phyloP scores from a whole-genome alignment of 2,329 filamentous ascomycete species.

The Trichoderma koningii region DNA sequence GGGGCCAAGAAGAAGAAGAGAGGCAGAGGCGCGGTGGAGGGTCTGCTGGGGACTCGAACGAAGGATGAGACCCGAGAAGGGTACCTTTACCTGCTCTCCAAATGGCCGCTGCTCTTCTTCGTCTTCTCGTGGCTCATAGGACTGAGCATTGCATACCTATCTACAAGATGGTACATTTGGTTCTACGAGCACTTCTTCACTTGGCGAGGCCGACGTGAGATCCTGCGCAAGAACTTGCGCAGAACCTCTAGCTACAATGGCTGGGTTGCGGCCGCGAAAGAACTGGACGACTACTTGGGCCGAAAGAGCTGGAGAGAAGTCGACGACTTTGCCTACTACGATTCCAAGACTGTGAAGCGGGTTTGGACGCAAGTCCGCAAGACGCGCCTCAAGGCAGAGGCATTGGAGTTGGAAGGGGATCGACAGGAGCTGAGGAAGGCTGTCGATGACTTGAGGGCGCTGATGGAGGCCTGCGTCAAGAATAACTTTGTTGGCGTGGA shows the following conservation, averaged over 20 bases:
- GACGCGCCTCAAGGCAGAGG: conserved; percentile 61
- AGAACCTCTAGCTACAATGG: conserved; percentile 74
- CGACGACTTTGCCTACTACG: conserved; percentile 82
- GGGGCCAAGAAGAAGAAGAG: conserved; percentile 44
- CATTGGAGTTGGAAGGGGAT: conserved; percentile 46
- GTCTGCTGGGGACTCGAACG: conserved; percentile 58
- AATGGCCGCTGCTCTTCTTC: conserved; percentile 85
- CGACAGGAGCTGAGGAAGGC: conserved; percentile 50
- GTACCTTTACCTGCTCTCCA: conserved; percentile 82
- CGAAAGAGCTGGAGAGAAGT: conserved; percentile 79
- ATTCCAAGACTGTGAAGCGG: conserved; percentile 77
- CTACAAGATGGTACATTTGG: conserved; percentile 86
- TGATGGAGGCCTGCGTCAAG: conserved; percentile 91
- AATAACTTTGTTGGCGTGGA: conserved; percentile 97
- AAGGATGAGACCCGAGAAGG: conserved; percentile 95
- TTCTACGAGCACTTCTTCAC: conserved; percentile 88
- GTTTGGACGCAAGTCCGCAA: conserved; percentile 75
- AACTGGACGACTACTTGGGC: conserved; percentile 78
- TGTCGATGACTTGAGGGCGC: conserved; percentile 72
- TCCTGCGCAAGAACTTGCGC: conserved; percentile 69
- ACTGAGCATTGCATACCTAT: conserved; percentile 70
- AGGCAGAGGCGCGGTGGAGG: conserved; percentile 43
- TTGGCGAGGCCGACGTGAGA: conserved; percentile 80
- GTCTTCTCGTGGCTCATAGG: conserved; percentile 80
- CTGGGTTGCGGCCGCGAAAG: conserved; percentile 78